phyloP scores from a whole-genome alignment of 1,284 basidiomycete species.

The Rhodotorula mucilaginosa region DNA sequence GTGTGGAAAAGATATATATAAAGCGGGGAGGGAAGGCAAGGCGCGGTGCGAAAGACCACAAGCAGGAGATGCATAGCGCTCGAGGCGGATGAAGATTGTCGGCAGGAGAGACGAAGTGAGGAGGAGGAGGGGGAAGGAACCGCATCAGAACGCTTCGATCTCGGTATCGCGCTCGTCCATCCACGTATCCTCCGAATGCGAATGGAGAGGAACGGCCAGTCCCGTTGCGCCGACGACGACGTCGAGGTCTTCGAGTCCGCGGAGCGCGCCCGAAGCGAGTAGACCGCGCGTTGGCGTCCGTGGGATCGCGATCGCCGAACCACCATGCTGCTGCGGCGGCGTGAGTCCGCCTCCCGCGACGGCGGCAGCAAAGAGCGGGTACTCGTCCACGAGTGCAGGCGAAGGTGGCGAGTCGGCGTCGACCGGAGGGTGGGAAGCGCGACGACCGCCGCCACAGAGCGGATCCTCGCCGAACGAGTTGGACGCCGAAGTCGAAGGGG shows the following conservation, averaged over 20 bases:
- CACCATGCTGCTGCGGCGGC: not conserved
- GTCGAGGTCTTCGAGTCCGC: constrained; percentile 99
- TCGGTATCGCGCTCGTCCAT: constrained; percentile 60
- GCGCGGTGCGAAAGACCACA: too few species aligned
- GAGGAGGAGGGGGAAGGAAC: not conserved
- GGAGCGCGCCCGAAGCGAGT: constrained; percentile 74
- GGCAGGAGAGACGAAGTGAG: not conserved
- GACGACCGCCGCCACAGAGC: not conserved
- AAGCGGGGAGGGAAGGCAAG: too few species aligned
- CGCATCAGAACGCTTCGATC: not conserved
- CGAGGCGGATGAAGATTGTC: too few species aligned
- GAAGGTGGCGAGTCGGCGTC: not conserved
- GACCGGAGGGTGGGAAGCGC: not conserved
- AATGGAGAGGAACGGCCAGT: constrained; percentile 91
- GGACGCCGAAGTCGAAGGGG: constrained; percentile 1
- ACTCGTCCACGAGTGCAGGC: not conserved
- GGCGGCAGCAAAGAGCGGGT: not conserved
- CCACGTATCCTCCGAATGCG: constrained; percentile 94
- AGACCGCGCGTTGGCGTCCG: not conserved
- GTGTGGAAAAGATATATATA: not conserved
- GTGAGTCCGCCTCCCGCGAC: not conserved
- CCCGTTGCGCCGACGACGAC: constrained; percentile 98
- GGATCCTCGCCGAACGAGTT: constrained; percentile 1
- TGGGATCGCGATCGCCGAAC: not conserved
- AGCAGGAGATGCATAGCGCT: too few species aligned